Percentiles rank a stretch among this genome's conserved stretches.
Evolutionary conservation across 768 basidiomycete genomes (phyloP).

Genomic region (Termitomyces sp.): DNA sequence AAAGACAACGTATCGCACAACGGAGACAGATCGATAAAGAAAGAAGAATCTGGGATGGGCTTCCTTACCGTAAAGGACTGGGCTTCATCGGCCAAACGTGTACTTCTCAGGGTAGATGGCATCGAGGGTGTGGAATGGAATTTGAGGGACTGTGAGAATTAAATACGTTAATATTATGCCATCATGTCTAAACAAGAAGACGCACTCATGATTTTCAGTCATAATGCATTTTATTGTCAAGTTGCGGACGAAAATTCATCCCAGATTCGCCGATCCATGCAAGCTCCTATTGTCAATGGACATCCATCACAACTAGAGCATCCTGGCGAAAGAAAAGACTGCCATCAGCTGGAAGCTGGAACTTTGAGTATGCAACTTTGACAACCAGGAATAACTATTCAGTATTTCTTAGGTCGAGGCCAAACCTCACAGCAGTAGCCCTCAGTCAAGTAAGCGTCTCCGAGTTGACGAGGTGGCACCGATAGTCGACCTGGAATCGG

Average conservation of each 20-base stretch:
- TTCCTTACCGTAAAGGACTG: background rate
- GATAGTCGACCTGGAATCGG: too few species aligned
- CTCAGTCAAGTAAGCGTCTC: background rate
- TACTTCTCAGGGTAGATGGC: background rate
- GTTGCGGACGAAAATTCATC: background rate
- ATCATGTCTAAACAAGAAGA: background rate
- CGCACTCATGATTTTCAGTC: background rate
- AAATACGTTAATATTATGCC: too few species aligned
- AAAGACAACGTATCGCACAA: background rate
- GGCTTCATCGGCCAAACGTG: background rate
- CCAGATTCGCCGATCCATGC: background rate
- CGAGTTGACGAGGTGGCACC: too few species aligned
- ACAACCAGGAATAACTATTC: too few species aligned
- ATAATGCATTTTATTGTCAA: background rate
- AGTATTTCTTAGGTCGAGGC: background rate
- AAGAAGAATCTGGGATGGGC: background rate
- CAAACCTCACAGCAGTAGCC: background rate
- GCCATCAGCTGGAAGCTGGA: too few species aligned
- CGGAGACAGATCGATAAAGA: background rate
- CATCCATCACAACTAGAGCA: background rate
- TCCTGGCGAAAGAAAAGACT: background rate
- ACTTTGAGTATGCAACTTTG: too few species aligned
- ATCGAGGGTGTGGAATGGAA: background rate
- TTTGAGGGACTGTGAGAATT: background rate
- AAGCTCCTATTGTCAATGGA: background rate